Conservation (phyloP, 805 yeast genomes). For the Kazachstania psychrophila region DNA sequence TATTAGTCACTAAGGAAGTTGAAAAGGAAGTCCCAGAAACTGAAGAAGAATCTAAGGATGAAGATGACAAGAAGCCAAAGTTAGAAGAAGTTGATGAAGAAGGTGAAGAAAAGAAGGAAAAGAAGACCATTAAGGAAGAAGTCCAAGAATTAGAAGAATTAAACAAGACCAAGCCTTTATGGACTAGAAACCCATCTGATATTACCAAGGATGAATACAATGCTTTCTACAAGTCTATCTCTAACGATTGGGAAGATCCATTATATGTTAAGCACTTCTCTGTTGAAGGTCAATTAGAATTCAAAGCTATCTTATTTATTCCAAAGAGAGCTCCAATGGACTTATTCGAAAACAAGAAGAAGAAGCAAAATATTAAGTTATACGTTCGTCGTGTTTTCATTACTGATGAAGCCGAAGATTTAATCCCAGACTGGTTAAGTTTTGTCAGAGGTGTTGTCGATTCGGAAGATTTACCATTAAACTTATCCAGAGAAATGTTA, state of each 20-base stretch:
- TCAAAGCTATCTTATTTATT: constrained; percentile 92
- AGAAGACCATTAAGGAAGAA: constrained; percentile 82
- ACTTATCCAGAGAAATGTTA: constrained; percentile 98
- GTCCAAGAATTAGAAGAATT: constrained; percentile 97
- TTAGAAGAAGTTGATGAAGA: constrained; percentile 69
- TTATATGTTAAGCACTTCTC: constrained; percentile 98
- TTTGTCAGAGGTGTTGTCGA: constrained; percentile 99
- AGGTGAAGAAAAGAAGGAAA: constrained; percentile 60
- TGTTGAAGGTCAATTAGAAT: constrained; percentile 99
- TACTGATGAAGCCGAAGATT: constrained; percentile 98
- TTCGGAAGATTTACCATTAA: constrained; percentile 98
- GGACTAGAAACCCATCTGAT: constrained; percentile 99
- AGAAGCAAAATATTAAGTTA: constrained; percentile 96
- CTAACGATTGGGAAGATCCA: constrained; percentile 99
- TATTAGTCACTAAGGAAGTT: constrained; percentile 95
- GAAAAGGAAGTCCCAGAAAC: constrained; percentile 93
- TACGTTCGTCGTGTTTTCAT: constrained; percentile 99
- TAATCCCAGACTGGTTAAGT: constrained; percentile 97
- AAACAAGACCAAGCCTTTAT: constrained; percentile 96
- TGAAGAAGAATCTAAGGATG: constrained; percentile 37
- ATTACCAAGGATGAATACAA: constrained; percentile 97
- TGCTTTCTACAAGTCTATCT: constrained; percentile 97
- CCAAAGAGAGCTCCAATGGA: constrained; percentile 99
- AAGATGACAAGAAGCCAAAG: constrained; percentile 59
- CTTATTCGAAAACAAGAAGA: constrained; percentile 95